Base-by-base conservation (phyloP, 345 rosid species). In the Camelina laxa region DNA sequence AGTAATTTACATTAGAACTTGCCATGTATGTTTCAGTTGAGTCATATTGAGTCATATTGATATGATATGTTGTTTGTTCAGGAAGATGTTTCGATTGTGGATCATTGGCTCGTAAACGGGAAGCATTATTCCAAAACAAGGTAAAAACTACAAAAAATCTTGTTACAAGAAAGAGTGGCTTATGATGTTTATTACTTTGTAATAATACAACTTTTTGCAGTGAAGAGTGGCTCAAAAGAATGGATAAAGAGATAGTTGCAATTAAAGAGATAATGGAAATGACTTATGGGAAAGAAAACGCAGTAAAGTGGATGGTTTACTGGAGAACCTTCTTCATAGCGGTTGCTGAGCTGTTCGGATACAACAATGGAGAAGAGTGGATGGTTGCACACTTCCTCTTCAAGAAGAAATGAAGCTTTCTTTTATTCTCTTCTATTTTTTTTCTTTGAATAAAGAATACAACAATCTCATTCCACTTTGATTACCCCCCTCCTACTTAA, bases 301-400 rank as follows among this genome's bases (percentile, higher is more conserved):
- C 92, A 49, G 80, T 88, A 73, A 91, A 88, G 79, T 91, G 98
- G 97, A 90, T 82, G 1, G 95, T 85, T 44, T 90, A 94, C 64
- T 86, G 97, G 98, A 83, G 91, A 81, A 88, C 96, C 20, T 88
- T 91, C 82, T 91, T 94, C 71, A 87, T 91, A 0, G 79, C 93
- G 1, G 96, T 88, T 68, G 97, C 97, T 6, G 96, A 94, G 72
- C 91, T 91, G 75, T 91, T 88, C 9, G 93, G 86, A 31, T 94
- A 91, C 84, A 88, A 77, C 83, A 82, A 88, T 19, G 97, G 96
- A 51, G 91, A 90, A 31, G 96, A 90, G 82, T 94, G 98, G 92
- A 87, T 91, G 96, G 85, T 90, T 58, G 76, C 92, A 16, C 90
- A 50, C 70, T 90, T 86, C 84, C 85, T 88, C 8, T 93, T 89